A percentile compares a stretch with the other conserved stretches of the same genome.
Conservation (phyloP, 2,329 filamentous ascomycete species). For the Pseudogymnoascus sp. region DNA sequence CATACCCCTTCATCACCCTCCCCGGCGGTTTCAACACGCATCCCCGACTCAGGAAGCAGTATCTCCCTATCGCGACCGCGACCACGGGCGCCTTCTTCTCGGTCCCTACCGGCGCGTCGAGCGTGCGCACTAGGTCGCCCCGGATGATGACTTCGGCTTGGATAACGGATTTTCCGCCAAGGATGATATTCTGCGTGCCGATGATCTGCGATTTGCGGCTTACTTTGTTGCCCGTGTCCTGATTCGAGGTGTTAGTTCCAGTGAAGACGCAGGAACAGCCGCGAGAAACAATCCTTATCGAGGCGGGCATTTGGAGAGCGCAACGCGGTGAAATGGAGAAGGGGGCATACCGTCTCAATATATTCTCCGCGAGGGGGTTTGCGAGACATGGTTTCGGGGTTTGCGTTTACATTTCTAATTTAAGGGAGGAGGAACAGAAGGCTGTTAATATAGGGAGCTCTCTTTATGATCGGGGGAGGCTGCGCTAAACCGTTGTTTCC, state of each 20-base stretch:
- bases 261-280: neutral
- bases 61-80: conserved; percentile 81
- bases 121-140: conserved; percentile 69
- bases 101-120: conserved; percentile 26
- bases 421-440: neutral
- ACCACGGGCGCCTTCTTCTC: conserved; percentile 27
- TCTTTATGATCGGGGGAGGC: neutral
- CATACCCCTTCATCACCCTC: conserved; percentile 66
- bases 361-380: conserved; percentile 83
- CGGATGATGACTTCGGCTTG: conserved; percentile 92
- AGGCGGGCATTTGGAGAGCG: conserved; percentile 9
- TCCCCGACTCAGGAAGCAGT: conserved; percentile 77
- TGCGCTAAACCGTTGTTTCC: conserved; percentile 2
- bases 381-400: conserved; percentile 54
- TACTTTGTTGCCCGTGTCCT: conserved; percentile 99
- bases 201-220: conserved; percentile 85
- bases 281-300: neutral
- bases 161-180: conserved; percentile 92
- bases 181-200: conserved; percentile 95
- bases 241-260: conserved; percentile 12
- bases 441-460: neutral
- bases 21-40: conserved; percentile 77
- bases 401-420: neutral
- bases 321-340: neutral
- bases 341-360: conserved; percentile 77